Conservation (phyloP, 805 yeast species). For the Jamesozyma piceae region DNA sequence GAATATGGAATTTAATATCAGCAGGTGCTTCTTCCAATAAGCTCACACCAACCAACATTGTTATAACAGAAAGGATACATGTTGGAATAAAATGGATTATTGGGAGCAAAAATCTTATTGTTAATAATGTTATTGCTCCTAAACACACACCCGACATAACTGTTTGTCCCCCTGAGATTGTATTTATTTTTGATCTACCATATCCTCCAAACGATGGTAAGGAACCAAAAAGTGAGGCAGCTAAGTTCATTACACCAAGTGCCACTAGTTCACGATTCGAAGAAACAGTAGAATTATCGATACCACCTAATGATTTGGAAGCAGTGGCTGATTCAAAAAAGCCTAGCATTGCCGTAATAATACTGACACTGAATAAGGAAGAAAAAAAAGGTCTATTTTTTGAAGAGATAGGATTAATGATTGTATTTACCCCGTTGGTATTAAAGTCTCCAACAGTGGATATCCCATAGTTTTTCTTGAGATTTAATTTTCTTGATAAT, state of each 20-base stretch:
- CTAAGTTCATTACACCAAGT: conserved; percentile 64
- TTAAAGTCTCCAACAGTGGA: conserved; percentile 61
- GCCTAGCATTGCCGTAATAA: conserved; percentile 76
- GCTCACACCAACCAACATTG: conserved; percentile 67
- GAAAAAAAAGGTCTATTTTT: conserved; percentile 40
- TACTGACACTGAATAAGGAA: conserved; percentile 54
- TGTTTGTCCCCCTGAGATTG: conserved; percentile 78
- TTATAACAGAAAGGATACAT: conserved; percentile 71
- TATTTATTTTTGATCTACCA: conserved; percentile 84
- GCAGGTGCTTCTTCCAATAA: conserved; percentile 77
- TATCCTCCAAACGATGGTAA: conserved; percentile 94
- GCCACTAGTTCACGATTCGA: conserved; percentile 83
- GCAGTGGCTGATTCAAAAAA: conserved; percentile 93
- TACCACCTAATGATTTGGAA: conserved; percentile 71
- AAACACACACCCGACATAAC: conserved; percentile 76
- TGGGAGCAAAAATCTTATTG: conserved; percentile 50
- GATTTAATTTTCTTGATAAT: conserved; percentile 38
- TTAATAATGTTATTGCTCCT: conserved; percentile 64
- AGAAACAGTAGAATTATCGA: conserved; percentile 62
- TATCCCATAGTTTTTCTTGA: conserved; percentile 46
- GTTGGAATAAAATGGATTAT: conserved; percentile 66
- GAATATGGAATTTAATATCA: conserved; percentile 65
- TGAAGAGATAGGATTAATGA: conserved; percentile 50
- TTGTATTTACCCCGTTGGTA: conserved; percentile 37
- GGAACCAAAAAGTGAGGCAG: conserved; percentile 51